Evolutionary conservation across 176 grass and related monocot genomes (phyloP).

Genomic region (Dendrocalamus sinicus): DNA sequence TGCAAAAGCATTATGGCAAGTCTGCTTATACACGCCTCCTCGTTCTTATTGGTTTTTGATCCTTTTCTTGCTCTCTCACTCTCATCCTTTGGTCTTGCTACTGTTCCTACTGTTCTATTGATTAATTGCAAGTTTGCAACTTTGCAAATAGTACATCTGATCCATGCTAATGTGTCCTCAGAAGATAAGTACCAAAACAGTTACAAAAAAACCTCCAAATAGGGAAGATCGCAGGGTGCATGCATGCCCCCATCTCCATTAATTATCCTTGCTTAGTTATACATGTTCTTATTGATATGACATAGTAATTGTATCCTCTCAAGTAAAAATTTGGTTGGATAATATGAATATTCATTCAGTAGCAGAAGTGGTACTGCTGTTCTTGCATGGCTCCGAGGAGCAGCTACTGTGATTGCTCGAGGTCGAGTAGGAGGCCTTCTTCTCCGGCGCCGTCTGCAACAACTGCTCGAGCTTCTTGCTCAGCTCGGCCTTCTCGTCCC

Average conservation of each 20-base stretch:
- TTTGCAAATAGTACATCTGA: constrained; percentile 23
- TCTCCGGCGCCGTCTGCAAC: background rate
- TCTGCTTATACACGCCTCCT: background rate
- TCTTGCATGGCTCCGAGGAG: constrained; percentile 42
- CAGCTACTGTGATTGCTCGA: constrained; percentile 31
- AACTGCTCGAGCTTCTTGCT: constrained; percentile 62
- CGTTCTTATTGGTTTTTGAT: background rate
- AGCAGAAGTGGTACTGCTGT: background rate
- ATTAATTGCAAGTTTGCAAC: constrained; percentile 6
- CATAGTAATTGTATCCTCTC: constrained; percentile 39
- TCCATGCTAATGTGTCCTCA: constrained; percentile 39
- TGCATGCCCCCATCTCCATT: constrained; percentile 30
- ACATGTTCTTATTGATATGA: constrained; percentile 46
- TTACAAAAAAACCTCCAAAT: background rate
- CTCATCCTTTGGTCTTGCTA: constrained; percentile 30
- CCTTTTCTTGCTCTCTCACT: constrained; percentile 10
- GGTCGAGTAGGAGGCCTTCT: background rate
- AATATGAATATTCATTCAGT: constrained; percentile 39
- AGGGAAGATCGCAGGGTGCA: background rate
- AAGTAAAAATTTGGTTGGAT: constrained; percentile 44
- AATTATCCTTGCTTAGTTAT: constrained; percentile 38
- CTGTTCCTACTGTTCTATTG: constrained; percentile 12
- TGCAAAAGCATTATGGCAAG: background rate
- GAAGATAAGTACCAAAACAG: background rate
- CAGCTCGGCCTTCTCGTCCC: constrained; percentile 59